These are phyloP conservation scores for Agastache rugosa DNA, from an alignment of 257 asterid species.

Conservation along the genomic window DNA sequence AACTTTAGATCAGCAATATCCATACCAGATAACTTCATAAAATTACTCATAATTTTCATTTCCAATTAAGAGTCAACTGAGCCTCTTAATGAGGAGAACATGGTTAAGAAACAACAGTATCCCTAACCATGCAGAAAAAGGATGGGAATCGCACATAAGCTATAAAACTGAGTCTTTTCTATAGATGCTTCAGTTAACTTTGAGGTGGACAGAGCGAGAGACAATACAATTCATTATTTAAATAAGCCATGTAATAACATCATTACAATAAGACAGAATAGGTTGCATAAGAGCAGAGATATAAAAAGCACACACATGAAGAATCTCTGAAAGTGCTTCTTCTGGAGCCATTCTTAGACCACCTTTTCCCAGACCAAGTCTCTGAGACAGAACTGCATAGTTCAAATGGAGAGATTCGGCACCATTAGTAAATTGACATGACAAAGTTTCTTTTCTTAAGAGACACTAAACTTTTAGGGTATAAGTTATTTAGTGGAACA, in stretches of 20 bases:
- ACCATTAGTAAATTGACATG: conserved; percentile 30
- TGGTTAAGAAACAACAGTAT: neutral
- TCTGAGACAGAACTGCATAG: conserved; percentile 85
- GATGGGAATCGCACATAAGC: neutral
- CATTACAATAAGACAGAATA: neutral
- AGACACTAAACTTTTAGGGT: neutral
- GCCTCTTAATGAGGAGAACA: neutral
- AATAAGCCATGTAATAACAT: neutral
- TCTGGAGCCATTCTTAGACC: conserved; percentile 96
- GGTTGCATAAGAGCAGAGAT: conserved; percentile 12
- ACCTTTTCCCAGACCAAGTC: conserved; percentile 98
- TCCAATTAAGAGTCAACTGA: neutral
- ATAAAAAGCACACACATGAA: conserved; percentile 59
- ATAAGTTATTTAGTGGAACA: neutral
- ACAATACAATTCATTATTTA: neutral
- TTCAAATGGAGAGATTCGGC: conserved; percentile 35
- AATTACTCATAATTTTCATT: neutral
- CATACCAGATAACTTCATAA: neutral
- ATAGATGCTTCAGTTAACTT: neutral
- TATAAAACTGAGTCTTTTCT: neutral
- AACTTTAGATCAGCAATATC: neutral
- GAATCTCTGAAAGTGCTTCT: conserved; percentile 82
- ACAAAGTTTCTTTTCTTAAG: conserved; percentile 23
- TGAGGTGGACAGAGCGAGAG: conserved; percentile 4
- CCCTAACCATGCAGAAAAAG: neutral